These are phyloP conservation scores for Pseudocercospora musae DNA, from an alignment of 2,329 filamentous ascomycete species.

Conservation along the genomic window DNA sequence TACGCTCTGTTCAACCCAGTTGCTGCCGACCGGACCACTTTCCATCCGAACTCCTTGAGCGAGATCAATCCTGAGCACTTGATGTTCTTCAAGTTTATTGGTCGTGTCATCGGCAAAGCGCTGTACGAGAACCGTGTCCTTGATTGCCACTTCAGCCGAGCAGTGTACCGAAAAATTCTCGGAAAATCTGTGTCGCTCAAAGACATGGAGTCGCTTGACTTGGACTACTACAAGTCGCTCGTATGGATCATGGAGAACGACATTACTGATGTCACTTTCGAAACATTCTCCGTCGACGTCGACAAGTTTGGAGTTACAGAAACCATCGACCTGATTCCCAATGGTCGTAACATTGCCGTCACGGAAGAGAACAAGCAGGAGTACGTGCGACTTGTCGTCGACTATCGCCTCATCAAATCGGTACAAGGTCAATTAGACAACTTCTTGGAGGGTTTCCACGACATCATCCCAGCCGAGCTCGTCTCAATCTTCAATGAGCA, in stretches of 20 bases:
- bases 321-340: conserved; percentile 79
- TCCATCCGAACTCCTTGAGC: conserved; percentile 95
- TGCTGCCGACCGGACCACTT: conserved; percentile 93
- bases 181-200: conserved; percentile 95
- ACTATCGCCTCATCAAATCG: conserved; percentile 86
- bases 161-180: conserved; percentile 96
- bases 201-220: conserved; percentile 98
- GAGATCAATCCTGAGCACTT: conserved; percentile 93
- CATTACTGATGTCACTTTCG: conserved; percentile 94
- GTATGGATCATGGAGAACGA: conserved; percentile 99
- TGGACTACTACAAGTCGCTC: conserved; percentile 98
- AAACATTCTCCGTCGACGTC: conserved; percentile 91
- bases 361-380: conserved; percentile 99
- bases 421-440: conserved; percentile 92
- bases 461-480: conserved; percentile 91
- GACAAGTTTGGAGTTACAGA: conserved; percentile 90
- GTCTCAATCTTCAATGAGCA: conserved; percentile 99
- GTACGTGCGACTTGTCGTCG: conserved; percentile 89
- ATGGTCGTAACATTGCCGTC: conserved; percentile 87
- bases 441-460: conserved; percentile 84
- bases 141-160: conserved; percentile 97
- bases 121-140: conserved; percentile 93
- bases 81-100: conserved; percentile 99
- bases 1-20: conserved; percentile 96
- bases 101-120: conserved; percentile 95